A percentile compares a stretch with the other conserved stretches of the same genome.
phyloP scores from a whole-genome alignment of 805 yeast genomes.

The Kockiozyma suomiensis region DNA sequence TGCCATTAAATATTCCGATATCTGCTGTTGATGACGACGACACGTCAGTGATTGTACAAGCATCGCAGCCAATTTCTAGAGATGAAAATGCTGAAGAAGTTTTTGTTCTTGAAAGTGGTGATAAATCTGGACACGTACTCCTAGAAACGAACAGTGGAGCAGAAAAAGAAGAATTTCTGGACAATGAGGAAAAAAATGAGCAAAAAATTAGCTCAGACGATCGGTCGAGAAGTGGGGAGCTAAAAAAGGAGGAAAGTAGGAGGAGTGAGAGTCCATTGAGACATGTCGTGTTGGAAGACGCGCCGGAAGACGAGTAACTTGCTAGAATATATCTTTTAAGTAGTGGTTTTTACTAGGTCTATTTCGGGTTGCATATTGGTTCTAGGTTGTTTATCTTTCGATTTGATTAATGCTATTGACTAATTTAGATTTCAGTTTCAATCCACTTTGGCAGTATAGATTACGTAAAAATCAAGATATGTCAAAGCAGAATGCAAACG shows the following conservation, averaged over 20 bases:
- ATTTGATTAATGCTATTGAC: no score
- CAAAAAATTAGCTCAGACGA: background rate
- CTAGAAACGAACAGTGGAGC: conserved; percentile 24
- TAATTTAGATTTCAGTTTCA: no score
- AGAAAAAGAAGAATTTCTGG: conserved; percentile 29
- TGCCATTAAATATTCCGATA: conserved; percentile 4
- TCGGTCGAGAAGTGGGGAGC: background rate
- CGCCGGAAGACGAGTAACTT: conserved; percentile 19
- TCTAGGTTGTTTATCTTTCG: no score
- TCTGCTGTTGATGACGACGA: conserved; percentile 11
- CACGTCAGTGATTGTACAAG: conserved; percentile 20
- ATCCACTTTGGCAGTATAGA: no score
- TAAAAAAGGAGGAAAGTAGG: conserved; percentile 4
- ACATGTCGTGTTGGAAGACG: conserved; percentile 33
- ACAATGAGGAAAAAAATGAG: conserved; percentile 24
- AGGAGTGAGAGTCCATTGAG: conserved; percentile 26
- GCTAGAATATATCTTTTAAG: background rate
- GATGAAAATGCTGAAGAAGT: conserved; percentile 11
- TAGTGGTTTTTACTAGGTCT: no score
- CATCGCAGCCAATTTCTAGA: conserved; percentile 20
- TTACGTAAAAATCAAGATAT: no score
- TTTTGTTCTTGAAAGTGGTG: conserved; percentile 27
- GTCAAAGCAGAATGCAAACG: no score
- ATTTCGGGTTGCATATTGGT: no score
- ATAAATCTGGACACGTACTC: conserved; percentile 22